These are phyloP conservation scores for Lipomyces sp. DNA, from an alignment of 805 yeast species.

Conservation along the genomic window DNA sequence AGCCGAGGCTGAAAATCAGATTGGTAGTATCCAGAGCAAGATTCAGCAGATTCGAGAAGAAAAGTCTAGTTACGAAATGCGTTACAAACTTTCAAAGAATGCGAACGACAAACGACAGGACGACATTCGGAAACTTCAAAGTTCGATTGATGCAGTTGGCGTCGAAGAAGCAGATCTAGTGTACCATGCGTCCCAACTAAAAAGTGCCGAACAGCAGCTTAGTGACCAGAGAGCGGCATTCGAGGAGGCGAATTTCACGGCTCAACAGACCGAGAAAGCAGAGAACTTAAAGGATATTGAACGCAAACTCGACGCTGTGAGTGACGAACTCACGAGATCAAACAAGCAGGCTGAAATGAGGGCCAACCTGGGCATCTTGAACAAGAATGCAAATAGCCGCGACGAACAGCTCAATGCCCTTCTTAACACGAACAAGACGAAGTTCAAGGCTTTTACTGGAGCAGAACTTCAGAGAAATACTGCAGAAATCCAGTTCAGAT, in stretches of 20 bases:
- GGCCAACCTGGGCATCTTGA: conserved; percentile 57
- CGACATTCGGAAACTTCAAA: conserved; percentile 49
- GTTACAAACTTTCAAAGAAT: conserved; percentile 17
- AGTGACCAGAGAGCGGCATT: conserved; percentile 34
- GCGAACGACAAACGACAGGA: conserved; percentile 33
- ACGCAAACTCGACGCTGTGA: conserved; percentile 54
- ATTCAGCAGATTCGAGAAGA: conserved; percentile 41
- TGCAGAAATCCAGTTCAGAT: conserved; percentile 30
- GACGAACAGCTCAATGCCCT: conserved; percentile 44
- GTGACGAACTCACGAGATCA: conserved; percentile 55
- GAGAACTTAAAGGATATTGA: conserved; percentile 36
- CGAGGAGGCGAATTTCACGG: conserved; percentile 22
- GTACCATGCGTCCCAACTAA: conserved; percentile 46
- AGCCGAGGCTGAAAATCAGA: conserved; percentile 44
- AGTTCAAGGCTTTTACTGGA: conserved; percentile 39
- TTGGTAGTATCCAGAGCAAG: conserved; percentile 35
- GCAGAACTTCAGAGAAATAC: conserved; percentile 33
- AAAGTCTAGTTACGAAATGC: conserved; percentile 40
- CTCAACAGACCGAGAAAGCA: conserved; percentile 5
- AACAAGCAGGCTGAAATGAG: conserved; percentile 63
- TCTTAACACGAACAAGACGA: conserved; percentile 39
- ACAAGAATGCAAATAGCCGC: conserved; percentile 49
- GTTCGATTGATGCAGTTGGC: conserved; percentile 48
- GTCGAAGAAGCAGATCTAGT: conserved; percentile 56
- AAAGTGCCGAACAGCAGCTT: conserved; percentile 49